phyloP scores from a whole-genome alignment of 176 grass and related monocot genomes.

The Canna indica region DNA sequence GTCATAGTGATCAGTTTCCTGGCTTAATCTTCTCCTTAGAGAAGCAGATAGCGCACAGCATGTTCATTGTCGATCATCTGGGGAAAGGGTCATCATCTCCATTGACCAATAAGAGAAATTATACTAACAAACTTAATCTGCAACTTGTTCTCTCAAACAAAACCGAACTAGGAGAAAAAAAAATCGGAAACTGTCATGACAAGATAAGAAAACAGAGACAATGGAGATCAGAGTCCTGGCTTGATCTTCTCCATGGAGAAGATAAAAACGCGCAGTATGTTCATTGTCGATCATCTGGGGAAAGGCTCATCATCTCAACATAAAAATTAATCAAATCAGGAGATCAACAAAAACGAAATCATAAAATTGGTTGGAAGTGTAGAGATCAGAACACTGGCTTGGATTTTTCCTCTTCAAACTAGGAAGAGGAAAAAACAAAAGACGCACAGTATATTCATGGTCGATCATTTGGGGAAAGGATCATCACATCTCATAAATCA shows the following conservation, averaged over 20 bases:
- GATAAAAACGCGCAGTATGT: background rate
- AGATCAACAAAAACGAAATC: background rate
- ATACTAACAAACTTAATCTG: no score
- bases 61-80: conserved; percentile 1
- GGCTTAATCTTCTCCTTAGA: background rate
- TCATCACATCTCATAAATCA: background rate
- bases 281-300: conserved; percentile 12
- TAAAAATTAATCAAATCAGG: background rate
- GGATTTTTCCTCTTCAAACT: background rate
- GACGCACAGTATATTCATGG: background rate
- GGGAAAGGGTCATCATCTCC: conserved; percentile 7
- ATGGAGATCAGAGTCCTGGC: conserved; percentile 11
- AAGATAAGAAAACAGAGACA: background rate
- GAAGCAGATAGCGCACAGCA: background rate
- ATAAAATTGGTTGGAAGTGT: background rate
- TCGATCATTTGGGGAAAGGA: conserved; percentile 13
- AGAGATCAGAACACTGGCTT: conserved; percentile 7
- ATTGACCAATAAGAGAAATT: no score
- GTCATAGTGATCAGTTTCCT: background rate
- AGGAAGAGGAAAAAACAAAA: background rate
- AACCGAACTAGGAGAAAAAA: no score
- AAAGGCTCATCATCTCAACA: conserved; percentile 10
- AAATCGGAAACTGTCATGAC: no score
- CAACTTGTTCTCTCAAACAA: no score
- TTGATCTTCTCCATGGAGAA: background rate